Evolutionary conservation across 768 basidiomycete species (phyloP), one percentile per base, ranked within the genome.

Genomic region (Tubosaeta brunneosetosa): DNA sequence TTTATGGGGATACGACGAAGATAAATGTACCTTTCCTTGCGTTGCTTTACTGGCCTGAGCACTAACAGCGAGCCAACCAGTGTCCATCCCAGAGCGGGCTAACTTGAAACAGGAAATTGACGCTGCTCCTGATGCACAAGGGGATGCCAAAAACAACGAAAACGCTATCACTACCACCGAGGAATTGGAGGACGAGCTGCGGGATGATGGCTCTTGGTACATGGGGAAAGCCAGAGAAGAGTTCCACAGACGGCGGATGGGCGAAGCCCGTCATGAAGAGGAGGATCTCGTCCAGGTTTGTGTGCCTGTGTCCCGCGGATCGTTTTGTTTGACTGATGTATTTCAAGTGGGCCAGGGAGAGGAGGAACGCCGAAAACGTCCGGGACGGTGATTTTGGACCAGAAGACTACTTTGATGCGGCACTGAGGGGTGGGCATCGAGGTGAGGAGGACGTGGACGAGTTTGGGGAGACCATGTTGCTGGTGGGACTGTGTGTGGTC

Each of bases 141-240:
- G 50, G 5, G 58, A 61, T 31, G 2, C 36, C 12, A 9, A 49
- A 19, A 37, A 29, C 3, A 53, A 56, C 16, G 48, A 55, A 37
- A 41, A 22, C 10, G 59, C 17, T 31, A 41, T 36, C n/a, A 41
- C 56, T 27, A 52, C 52, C 13, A 47, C 62, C 8, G 65, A 72
- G 27, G 61, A 66, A 16, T 32, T 54, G 5, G 69, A 68, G 11
- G 69, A 71, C 8, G 64, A 57, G 17, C 54, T 62, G 33, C 58
- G 65, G 13, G 73, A 76, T 12, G 86, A 86, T 44, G 85, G 83
- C 12, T 75, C 81, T 6, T 92, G 90, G 91, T 91, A 92, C 61
- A 68, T 90, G 38, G 90, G 90, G 8, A 90, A 86, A 61, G 88
- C 90, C 5, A 80, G 79, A 55, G 90, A 91, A 51, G 86, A 92